These are phyloP conservation scores for Cinnamomum micranthum DNA, from an alignment of 164 flowering plant genomes.

Conservation along the genomic window DNA sequence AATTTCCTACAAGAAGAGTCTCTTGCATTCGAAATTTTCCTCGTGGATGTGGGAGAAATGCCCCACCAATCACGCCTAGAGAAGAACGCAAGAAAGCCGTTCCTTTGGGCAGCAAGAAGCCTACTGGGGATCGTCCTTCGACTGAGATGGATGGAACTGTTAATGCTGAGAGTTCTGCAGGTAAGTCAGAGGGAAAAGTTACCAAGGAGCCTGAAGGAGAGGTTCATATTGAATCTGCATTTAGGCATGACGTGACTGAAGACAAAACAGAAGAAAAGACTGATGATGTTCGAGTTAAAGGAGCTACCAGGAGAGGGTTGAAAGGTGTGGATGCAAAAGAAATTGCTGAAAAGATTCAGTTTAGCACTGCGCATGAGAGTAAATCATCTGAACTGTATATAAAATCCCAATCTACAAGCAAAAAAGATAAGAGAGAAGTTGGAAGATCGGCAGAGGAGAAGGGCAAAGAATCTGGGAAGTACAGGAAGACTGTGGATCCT, in stretches of 20 bases:
- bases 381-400: background rate
- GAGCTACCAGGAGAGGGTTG: background rate
- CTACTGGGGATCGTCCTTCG: background rate
- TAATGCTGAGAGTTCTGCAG: background rate
- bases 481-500: constrained; percentile 3
- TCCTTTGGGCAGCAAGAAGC: background rate
- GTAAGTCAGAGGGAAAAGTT: background rate
- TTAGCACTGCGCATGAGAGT: background rate
- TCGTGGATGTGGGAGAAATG: constrained; percentile 31
- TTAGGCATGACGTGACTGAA: background rate
- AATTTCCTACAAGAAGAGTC: constrained; percentile 40
- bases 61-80: constrained; percentile 6
- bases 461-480: background rate
- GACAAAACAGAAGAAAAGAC: background rate
- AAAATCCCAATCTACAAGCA: background rate
- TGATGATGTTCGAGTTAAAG: background rate
- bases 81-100: background rate
- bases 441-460: background rate
- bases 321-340: background rate
- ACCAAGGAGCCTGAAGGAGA: background rate
- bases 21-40: constrained; percentile 29
- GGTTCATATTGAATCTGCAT: background rate
- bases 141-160: background rate
- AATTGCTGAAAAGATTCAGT: background rate
- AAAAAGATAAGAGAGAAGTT: constrained; percentile 2